Evolutionary conservation across 1,139 yeast species (phyloP), one percentile per base, ranked within the genome.

Genomic region (Scheffersomyces parashehatae): DNA sequence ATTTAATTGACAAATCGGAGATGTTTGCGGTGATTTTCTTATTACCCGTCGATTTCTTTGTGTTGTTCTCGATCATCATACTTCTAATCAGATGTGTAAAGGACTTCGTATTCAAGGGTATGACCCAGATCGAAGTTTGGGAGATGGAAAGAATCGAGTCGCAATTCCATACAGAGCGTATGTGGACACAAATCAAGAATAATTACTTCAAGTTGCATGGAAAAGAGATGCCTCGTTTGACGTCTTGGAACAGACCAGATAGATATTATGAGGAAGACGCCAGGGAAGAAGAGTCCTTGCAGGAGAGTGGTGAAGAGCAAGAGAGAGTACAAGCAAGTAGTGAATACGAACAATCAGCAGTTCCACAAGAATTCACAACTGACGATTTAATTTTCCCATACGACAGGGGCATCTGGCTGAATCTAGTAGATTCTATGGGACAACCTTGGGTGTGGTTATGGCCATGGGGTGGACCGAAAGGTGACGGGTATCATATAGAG

Each of bases 61-160:
- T 90, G 2, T 62, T 78, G 28, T 56, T 82, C 20, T 72, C 90
- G 0, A 77, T 91, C 3, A 59, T 73, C 0, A 55, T 87, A 4
- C 70, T 93, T 44, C 69, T 83, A 26, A 45, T 83, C 2, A 74
- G 97, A 48, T 85, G 91, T 46, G 30, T 85, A 3, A 62, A 72
- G 41, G 82, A 84, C 55, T 69, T 81, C 51, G 54, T 78, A 3
- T 59, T 80, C 41, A 69, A 72, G 34, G 97, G 97, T n/a, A 85
- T 81, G 77, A 83, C 98, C 2, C 96, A 89, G 61, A 91, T 93
- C 45, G 99, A 93, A 63, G 72, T 78, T 3, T 93, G 99, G 99
- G 98, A 93, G 56, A 67, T 76, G 67, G 98, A 93, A 52, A 75
- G 98, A 48, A 69, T 89, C 2, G 89, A 82, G 44, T 73, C 82